These are phyloP conservation scores for Herpetospermum pedunculosum DNA, from an alignment of 306 rosid species.

Conservation along the genomic window DNA sequence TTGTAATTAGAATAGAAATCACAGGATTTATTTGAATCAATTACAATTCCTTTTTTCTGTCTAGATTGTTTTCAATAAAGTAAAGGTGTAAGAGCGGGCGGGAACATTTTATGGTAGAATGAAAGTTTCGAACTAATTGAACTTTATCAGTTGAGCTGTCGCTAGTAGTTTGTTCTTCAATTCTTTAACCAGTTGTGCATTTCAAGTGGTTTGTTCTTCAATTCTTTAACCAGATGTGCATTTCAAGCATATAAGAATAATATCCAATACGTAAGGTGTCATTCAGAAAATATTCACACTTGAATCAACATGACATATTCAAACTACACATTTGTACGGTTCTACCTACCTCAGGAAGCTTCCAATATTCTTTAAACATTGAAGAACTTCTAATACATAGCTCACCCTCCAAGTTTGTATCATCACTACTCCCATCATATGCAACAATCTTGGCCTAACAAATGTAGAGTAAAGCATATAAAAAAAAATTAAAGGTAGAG, in stretches of 20 bases:
- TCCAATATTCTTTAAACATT: conserved; percentile 77
- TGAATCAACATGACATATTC: background rate
- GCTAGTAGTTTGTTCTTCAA: background rate
- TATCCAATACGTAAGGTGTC: background rate
- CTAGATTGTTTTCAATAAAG: background rate
- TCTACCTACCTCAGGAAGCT: conserved; percentile 54
- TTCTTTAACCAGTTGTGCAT: background rate
- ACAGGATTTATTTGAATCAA: background rate
- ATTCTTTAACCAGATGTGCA: background rate
- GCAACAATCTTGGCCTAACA: conserved; percentile 51
- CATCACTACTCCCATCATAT: conserved; percentile 33
- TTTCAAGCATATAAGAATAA: background rate
- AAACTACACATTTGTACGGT: conserved; percentile 6
- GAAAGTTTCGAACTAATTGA: background rate
- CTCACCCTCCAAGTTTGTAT: conserved; percentile 38
- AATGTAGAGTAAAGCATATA: background rate
- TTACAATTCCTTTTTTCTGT: background rate
- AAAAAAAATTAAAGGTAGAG: background rate
- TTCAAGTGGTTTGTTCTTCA: background rate
- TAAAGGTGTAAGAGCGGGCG: background rate
- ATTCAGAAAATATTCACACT: background rate
- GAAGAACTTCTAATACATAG: conserved; percentile 77
- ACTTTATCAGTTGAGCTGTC: background rate
- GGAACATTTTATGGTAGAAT: background rate
- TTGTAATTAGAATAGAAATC: conserved; percentile 3